These are phyloP conservation scores for Gentiana straminea DNA, from an alignment of 257 asterid genomes.

Conservation along the genomic window DNA sequence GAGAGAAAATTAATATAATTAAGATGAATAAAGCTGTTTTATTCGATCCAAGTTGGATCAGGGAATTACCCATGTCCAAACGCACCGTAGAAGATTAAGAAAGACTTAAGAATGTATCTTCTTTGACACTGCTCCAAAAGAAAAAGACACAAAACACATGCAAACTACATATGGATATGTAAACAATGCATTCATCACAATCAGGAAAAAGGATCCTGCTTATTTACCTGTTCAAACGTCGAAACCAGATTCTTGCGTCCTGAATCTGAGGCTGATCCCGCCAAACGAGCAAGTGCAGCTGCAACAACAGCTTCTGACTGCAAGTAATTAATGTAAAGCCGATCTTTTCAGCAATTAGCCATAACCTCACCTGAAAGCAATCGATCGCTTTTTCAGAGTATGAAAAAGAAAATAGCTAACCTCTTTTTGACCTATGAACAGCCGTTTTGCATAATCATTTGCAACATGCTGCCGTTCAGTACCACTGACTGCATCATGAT, in stretches of 20 bases:
- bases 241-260: constrained; percentile 26
- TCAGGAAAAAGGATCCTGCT: background rate
- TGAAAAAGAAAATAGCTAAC: constrained; percentile 18
- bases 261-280: constrained; percentile 21
- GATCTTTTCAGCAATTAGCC: too few relatives aligned
- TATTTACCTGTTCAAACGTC: constrained; percentile 59
- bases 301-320: constrained; percentile 79
- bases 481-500: constrained; percentile 81
- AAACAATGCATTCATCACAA: background rate
- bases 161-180: background rate
- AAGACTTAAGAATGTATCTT: too few relatives aligned
- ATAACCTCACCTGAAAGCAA: background rate
- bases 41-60: too few relatives aligned
- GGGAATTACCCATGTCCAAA: too few relatives aligned
- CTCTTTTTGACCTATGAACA: constrained; percentile 58
- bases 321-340: constrained; percentile 11
- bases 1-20: too few relatives aligned
- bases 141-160: too few relatives aligned
- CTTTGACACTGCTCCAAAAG: too few relatives aligned
- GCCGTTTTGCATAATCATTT: constrained; percentile 68
- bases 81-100: too few relatives aligned
- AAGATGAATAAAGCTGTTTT: too few relatives aligned
- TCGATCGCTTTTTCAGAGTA: background rate
- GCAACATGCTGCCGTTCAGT: constrained; percentile 76
- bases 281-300: constrained; percentile 43